phyloP scores from a whole-genome alignment of 805 yeast genomes.

The Schwanniomyces occidentalis region DNA sequence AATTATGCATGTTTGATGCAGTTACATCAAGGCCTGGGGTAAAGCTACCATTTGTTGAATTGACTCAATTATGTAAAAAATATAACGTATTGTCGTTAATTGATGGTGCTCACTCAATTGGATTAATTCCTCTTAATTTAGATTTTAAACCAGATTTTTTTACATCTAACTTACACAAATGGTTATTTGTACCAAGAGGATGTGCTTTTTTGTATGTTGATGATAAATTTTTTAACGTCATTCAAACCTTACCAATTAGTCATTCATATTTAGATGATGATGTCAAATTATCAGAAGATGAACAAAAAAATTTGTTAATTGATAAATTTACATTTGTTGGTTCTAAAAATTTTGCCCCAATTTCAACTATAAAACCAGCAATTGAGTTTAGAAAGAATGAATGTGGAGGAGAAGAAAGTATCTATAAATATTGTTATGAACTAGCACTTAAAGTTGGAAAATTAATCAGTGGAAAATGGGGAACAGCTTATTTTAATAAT shows the following conservation, averaged over 20 bases:
- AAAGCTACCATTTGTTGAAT: constrained; percentile 52
- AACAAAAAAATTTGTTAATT: constrained; percentile 28
- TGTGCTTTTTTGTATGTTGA: constrained; percentile 61
- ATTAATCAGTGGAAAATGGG: constrained; percentile 7
- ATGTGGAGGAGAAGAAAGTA: constrained; percentile 62
- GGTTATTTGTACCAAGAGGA: constrained; percentile 61
- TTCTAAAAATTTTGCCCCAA: constrained; percentile 47
- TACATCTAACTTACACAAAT: constrained; percentile 66
- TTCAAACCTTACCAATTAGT: constrained; percentile 62
- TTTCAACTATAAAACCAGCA: constrained; percentile 47
- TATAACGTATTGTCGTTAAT: constrained; percentile 53
- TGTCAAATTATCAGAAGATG: constrained; percentile 20
- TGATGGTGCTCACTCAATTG: constrained; percentile 76
- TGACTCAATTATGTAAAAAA: constrained; percentile 47
- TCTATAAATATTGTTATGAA: constrained; percentile 46
- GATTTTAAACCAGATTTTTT: constrained; percentile 58
- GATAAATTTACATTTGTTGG: constrained; percentile 54
- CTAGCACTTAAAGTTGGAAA: constrained; percentile 48
- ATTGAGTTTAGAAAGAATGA: constrained; percentile 50
- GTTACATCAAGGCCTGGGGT: constrained; percentile 67
- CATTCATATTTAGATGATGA: constrained; percentile 43
- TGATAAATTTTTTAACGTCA: constrained; percentile 44
- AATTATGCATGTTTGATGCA: constrained; percentile 54
- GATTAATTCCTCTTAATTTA: constrained; percentile 48
- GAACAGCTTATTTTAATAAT: constrained; percentile 4